Base-by-base conservation (phyloP, 225 moss, liverwort and hornwort species). In the Anthoceros angustus region DNA sequence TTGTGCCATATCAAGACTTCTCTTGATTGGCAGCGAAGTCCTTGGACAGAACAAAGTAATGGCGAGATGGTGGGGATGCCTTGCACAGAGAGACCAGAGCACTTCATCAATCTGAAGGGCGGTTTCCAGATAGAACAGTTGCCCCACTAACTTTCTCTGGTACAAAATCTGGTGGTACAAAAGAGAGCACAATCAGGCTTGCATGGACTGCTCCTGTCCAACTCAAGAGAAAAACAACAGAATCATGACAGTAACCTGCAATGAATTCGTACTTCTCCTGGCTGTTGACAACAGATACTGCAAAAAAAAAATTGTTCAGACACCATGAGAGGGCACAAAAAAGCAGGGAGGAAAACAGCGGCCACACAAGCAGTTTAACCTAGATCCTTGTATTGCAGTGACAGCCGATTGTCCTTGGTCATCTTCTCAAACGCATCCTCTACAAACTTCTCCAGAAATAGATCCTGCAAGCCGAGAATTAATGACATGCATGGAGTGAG, bases 371-470 rank as follows among this genome's bases (percentile, higher is more conserved):
- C 14, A 60, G 16, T 18, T 21, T 48, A 64, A 82, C 82, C 79
- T 11, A 83, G 42, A 73, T 83, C 75, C 62, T 65, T 84, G 78
- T 88, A 94, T 49, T 76, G 77, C 67, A 94, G 73, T 15, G 72
- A 71, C 60, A 70, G 79, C 64, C 85, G 84, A 25, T 77, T 76
- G 20, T 85, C 82, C 65, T 80, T 83, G 40, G 74, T 81, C 94
- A 94, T 90, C 75, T 79, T 87, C 20, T 80, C 82, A 70, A 80
- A 94, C 38, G 88, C 77, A 69, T 88, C 87, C 73, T 90, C 94
- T 64, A 83, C 90, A 74, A 90, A 84, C 77, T 85, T 90, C 75
- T 94, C 94, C 88, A 94, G 73, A 66, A 94, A 94, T 50, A 90
- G 73, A 78, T 94, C 94, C 93, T 93, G 81, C 63, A 43, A 24